A percentile compares a stretch with the other conserved stretches of the same genome.
phyloP scores from a whole-genome alignment of 768 basidiomycete genomes.

The Trametes meyenii region DNA sequence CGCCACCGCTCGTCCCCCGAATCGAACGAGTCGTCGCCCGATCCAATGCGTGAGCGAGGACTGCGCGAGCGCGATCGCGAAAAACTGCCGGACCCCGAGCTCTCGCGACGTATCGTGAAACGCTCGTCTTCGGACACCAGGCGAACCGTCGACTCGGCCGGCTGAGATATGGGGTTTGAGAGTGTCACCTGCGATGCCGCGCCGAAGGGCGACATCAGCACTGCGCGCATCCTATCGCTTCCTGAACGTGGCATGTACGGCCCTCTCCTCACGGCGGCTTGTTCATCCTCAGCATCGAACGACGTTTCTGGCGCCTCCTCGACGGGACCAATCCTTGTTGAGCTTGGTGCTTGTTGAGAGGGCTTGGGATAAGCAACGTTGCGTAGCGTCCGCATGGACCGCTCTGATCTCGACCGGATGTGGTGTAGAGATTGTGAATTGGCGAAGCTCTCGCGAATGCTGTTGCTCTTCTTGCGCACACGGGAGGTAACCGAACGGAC shows the following conservation, averaged over 20 bases:
- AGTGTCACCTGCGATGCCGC: slow-evolving; percentile 22
- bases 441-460: slow-evolving; percentile 4
- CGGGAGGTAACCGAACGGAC: slow-evolving; percentile 22
- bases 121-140: slow-evolving; percentile 21
- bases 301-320: slow-evolving; percentile 24
- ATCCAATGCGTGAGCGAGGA: not conserved
- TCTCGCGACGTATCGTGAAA: slow-evolving; percentile 2
- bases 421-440: slow-evolving; percentile 11
- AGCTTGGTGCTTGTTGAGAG: not conserved
- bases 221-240: not conserved
- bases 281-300: slow-evolving; percentile 3
- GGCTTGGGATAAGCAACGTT: slow-evolving; percentile 1
- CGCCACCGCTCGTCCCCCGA: slow-evolving; percentile 10
- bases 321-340: slow-evolving; percentile 14
- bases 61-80: slow-evolving; percentile 2
- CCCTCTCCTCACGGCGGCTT: not conserved
- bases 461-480: slow-evolving; percentile 24
- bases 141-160: slow-evolving; percentile 23
- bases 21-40: slow-evolving; percentile 9
- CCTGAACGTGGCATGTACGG: slow-evolving; percentile 12
- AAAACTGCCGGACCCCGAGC: slow-evolving; percentile 8
- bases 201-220: slow-evolving; percentile 20
- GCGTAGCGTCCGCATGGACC: slow-evolving; percentile 9
- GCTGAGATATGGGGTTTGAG: slow-evolving; percentile 15
- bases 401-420: slow-evolving; percentile 13